A percentile compares a stretch with the other conserved stretches of the same genome.
These are phyloP conservation scores for Plasmodium relictum DNA, from an alignment of 169 alveolate species.

Conservation along the genomic window DNA sequence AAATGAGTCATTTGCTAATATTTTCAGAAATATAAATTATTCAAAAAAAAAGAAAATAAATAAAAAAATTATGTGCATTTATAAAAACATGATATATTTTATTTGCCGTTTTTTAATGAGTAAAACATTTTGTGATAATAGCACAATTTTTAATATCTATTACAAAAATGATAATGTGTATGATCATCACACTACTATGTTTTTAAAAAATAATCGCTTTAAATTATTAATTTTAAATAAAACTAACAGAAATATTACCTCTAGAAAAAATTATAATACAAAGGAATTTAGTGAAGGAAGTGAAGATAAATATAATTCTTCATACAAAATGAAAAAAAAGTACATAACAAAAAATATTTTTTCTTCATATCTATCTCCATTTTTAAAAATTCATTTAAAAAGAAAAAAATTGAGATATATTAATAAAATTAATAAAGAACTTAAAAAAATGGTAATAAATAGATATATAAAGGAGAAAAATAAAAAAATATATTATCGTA, in stretches of 20 bases:
- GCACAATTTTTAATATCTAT: constrained; percentile 70
- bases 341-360: constrained; percentile 12
- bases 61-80: constrained; percentile 32
- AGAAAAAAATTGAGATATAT: constrained; percentile 28
- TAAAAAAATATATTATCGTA: constrained; percentile 63
- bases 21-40: neutral
- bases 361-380: constrained; percentile 3
- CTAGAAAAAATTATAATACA: neutral
- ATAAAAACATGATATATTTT: constrained; percentile 65
- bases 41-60: neutral
- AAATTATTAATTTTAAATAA: constrained; percentile 19
- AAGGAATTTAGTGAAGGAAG: neutral
- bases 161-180: constrained; percentile 9
- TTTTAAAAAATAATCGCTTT: constrained; percentile 37
- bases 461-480: constrained; percentile 16
- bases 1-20: neutral
- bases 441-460: constrained; percentile 19
- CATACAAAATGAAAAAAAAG: neutral
- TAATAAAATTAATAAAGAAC: constrained; percentile 11
- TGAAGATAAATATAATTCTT: neutral
- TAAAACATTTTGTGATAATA: constrained; percentile 71
- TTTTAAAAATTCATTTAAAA: neutral
- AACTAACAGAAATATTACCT: neutral
- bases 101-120: constrained; percentile 75
- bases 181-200: constrained; percentile 7